Conservation (phyloP, 208 protist species). For the Leishmania major region DNA sequence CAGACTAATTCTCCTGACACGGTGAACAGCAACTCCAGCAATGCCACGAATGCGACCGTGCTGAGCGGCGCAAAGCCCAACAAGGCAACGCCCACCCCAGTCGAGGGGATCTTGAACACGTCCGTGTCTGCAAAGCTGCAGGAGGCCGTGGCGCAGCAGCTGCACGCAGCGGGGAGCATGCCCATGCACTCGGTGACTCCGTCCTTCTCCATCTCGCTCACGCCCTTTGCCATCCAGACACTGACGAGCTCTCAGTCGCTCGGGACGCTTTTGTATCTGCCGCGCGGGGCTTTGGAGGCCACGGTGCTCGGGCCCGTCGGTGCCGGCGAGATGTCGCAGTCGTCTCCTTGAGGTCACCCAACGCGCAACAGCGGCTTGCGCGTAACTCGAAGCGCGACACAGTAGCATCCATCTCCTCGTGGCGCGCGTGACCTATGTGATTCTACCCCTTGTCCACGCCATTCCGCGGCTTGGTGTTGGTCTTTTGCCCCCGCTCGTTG, state of each 20-base stretch:
- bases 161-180: not conserved
- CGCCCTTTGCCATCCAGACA: slow-evolving; percentile 26
- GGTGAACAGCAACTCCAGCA: slow-evolving; percentile 22
- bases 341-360: not conserved
- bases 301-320: slow-evolving; percentile 24
- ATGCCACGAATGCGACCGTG: not conserved
- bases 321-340: not conserved
- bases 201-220: slow-evolving; percentile 27
- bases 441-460: not conserved
- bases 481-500: not conserved
- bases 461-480: not conserved
- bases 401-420: not conserved
- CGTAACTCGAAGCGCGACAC: not conserved
- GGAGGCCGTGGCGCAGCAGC: slow-evolving; percentile 13
- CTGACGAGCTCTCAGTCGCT: slow-evolving; percentile 13
- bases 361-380: not conserved
- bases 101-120: slow-evolving; percentile 5
- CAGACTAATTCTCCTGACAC: slow-evolving; percentile 15
- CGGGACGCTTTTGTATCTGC: slow-evolving; percentile 31
- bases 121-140: slow-evolving; percentile 8
- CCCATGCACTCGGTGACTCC: slow-evolving; percentile 7
- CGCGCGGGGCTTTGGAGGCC: slow-evolving; percentile 23
- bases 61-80: not conserved
- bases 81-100: not conserved
- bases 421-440: not conserved